Conservation (phyloP, 1,139 yeast genomes). For the Debaryomycetaceae sp. region DNA sequence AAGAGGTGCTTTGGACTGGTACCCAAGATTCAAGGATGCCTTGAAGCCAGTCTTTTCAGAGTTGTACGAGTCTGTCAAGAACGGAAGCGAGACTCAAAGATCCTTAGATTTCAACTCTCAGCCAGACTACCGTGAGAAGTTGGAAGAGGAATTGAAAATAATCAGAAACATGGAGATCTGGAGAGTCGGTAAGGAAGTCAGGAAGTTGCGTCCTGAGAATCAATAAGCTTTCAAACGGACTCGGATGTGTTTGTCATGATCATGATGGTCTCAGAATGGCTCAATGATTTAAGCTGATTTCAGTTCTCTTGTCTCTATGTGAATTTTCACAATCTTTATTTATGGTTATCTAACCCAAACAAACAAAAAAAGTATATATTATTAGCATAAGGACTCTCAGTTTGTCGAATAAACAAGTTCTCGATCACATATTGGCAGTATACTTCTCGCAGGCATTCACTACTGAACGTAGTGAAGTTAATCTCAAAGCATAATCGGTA, state of each 20-base stretch:
- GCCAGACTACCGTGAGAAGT: conserved; percentile 94
- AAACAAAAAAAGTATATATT: conserved; percentile 12
- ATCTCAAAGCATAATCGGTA: neutral
- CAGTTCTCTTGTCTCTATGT: conserved; percentile 19
- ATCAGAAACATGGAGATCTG: conserved; percentile 99
- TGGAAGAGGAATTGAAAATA: conserved; percentile 87
- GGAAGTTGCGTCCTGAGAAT: conserved; percentile 99
- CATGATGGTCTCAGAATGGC: conserved; percentile 33
- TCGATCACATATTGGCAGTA: neutral
- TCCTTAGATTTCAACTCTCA: conserved; percentile 98
- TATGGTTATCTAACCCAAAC: conserved; percentile 9
- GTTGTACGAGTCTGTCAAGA: conserved; percentile 90
- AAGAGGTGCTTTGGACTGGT: conserved; percentile 99
- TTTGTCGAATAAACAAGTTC: conserved; percentile 45
- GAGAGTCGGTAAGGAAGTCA: conserved; percentile 99
- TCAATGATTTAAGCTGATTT: conserved; percentile 19
- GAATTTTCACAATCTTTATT: conserved; percentile 10
- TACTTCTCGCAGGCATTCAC: too few relatives aligned
- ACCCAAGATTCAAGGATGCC: conserved; percentile 98
- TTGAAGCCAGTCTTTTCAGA: conserved; percentile 97
- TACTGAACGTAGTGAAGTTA: too few relatives aligned
- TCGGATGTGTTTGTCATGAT: conserved; percentile 5
- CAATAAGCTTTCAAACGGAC: conserved; percentile 40
- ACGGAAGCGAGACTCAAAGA: conserved; percentile 97
- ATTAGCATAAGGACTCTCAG: conserved; percentile 30